Evolutionary conservation across 169 alveolate species (phyloP).

Genomic region (Cryptosporidium baileyi): DNA sequence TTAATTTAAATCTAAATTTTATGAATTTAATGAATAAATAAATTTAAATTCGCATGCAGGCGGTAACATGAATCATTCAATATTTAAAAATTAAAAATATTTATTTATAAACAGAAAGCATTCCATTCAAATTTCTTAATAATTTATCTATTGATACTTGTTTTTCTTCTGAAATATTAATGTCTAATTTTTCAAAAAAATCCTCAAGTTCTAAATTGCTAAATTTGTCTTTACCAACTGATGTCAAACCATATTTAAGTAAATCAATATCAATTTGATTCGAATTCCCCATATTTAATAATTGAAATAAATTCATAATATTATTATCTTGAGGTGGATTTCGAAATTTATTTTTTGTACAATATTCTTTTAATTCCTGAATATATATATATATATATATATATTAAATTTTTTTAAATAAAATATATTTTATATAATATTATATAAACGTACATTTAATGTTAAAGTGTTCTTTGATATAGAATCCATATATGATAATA

Average conservation of each 20-base stretch:
- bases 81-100: not conserved
- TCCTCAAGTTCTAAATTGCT: slow-evolving; percentile 4
- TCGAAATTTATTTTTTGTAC: not conserved
- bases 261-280: slow-evolving; percentile 20
- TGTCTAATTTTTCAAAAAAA: slow-evolving; percentile 1
- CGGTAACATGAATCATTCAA: slow-evolving; percentile 32
- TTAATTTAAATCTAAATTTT: too few relatives aligned
- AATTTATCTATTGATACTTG: not conserved
- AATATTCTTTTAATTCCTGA: slow-evolving; percentile 28
- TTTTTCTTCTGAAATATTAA: slow-evolving; percentile 5
- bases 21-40: not conserved
- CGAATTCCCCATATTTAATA: slow-evolving; percentile 35
- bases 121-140: not conserved
- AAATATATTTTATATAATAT: too few relatives aligned
- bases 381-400: not conserved
- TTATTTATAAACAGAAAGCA: slow-evolving; percentile 1
- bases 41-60: slow-evolving; percentile 24
- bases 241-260: slow-evolving; percentile 38
- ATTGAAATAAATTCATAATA: slow-evolving; percentile 8
- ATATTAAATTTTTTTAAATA: not conserved
- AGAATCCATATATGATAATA: slow-evolving; percentile 4
- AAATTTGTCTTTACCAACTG: slow-evolving; percentile 34
- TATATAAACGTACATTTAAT: not conserved
- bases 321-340: not conserved
- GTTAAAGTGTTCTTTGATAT: not conserved